phyloP scores from a whole-genome alignment of 2,329 filamentous ascomycete genomes.

The Didymella pinodella region DNA sequence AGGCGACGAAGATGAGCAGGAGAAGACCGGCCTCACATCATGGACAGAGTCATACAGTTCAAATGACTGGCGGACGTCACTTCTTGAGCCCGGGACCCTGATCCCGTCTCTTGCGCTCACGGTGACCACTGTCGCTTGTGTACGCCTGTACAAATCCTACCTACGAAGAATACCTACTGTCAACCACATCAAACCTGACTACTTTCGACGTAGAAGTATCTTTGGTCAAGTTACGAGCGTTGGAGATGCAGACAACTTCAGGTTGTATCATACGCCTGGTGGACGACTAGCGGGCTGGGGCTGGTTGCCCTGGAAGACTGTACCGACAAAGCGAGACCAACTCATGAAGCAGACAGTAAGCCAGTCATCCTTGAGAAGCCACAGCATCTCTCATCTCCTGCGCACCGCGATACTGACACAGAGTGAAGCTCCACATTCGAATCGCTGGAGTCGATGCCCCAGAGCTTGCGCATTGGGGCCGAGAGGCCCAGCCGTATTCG shows the following conservation, averaged over 20 bases:
- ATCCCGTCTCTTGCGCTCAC: conserved; percentile 64
- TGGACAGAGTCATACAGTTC: conserved; percentile 52
- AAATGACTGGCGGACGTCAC: conserved; percentile 61
- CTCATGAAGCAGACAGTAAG: conserved; percentile 79
- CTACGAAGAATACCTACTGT: conserved; percentile 84
- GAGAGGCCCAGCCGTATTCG: conserved; percentile 82
- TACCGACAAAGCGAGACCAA: conserved; percentile 73
- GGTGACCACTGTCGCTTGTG: conserved; percentile 61
- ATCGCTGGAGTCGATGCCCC: conserved; percentile 94
- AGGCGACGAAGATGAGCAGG: conserved; percentile 43
- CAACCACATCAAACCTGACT: conserved; percentile 74
- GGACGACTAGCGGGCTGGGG: conserved; percentile 88
- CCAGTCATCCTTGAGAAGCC: not conserved
- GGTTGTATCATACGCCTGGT: conserved; percentile 93
- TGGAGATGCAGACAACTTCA: conserved; percentile 95
- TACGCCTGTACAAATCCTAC: conserved; percentile 72
- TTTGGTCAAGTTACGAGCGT: conserved; percentile 91
- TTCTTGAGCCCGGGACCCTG: conserved; percentile 63
- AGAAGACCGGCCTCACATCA: conserved; percentile 50
- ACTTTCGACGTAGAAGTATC: conserved; percentile 77
- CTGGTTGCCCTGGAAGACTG: conserved; percentile 76
- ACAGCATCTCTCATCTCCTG: not conserved
- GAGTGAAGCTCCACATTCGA: conserved; percentile 78
- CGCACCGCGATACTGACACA: conserved; percentile 20
- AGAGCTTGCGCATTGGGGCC: conserved; percentile 90